A percentile compares a stretch with the other conserved stretches of the same genome.
Evolutionary conservation across 2,329 filamentous ascomycete genomes (phyloP).

Genomic region (Exophiala calicioides): DNA sequence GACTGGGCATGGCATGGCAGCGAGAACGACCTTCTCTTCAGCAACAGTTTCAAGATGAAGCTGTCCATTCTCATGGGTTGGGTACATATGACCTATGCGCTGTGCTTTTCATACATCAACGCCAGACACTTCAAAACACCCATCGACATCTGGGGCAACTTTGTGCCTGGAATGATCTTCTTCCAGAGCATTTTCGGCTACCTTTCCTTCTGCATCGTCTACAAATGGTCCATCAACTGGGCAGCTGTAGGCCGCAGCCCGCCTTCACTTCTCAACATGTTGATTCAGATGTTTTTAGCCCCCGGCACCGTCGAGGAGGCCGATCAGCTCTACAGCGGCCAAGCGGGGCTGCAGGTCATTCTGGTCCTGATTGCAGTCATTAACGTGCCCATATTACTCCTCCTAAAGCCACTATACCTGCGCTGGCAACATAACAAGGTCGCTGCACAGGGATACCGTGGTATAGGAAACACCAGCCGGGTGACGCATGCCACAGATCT

Average conservation of each 20-base stretch:
- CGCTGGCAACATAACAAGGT: slow-evolving; percentile 90
- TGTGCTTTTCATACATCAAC: slow-evolving; percentile 90
- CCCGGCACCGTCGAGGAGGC: slow-evolving; percentile 70
- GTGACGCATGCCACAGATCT: slow-evolving; percentile 87
- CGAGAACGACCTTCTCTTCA: slow-evolving; percentile 92
- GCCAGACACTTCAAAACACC: slow-evolving; percentile 91
- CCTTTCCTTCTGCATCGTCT: slow-evolving; percentile 87
- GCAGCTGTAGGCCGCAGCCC: slow-evolving; percentile 64
- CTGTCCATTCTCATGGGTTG: slow-evolving; percentile 96
- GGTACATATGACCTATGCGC: slow-evolving; percentile 91
- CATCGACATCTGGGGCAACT: slow-evolving; percentile 97
- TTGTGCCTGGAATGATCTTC: slow-evolving; percentile 97
- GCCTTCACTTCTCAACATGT: slow-evolving; percentile 93
- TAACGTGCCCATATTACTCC: slow-evolving; percentile 87
- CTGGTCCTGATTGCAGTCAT: slow-evolving; percentile 78
- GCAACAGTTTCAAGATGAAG: slow-evolving; percentile 99
- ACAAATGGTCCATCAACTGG: slow-evolving; percentile 97
- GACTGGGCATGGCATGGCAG: slow-evolving; percentile 97
- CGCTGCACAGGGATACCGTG: slow-evolving; percentile 84
- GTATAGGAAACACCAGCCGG: slow-evolving; percentile 78
- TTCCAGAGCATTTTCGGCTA: slow-evolving; percentile 99
- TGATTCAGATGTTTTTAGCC: slow-evolving; percentile 98
- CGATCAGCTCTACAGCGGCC: slow-evolving; percentile 74
- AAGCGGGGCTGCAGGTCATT: slow-evolving; percentile 72
- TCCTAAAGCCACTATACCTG: slow-evolving; percentile 94